A percentile compares a stretch with the other conserved stretches of the same genome.
These are phyloP conservation scores for Abrus pulchellus DNA, from an alignment of 306 rosid genomes.

Conservation along the genomic window DNA sequence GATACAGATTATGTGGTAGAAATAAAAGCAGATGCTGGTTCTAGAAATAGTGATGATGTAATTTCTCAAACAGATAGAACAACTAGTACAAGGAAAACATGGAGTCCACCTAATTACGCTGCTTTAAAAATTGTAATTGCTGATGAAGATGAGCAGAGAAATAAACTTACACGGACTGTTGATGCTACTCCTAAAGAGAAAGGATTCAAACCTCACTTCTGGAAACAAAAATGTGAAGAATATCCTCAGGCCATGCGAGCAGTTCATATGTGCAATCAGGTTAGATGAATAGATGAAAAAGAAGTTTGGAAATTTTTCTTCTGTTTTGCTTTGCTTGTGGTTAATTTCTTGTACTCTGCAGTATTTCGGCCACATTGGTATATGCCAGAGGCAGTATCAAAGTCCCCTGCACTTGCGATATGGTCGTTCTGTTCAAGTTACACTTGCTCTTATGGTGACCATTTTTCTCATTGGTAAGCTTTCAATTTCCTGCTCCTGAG, in stretches of 20 bases:
- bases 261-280: slow-evolving; percentile 74
- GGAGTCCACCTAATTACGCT: slow-evolving; percentile 68
- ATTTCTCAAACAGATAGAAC: slow-evolving; percentile 75
- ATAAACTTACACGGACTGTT: slow-evolving; percentile 40
- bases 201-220: slow-evolving; percentile 69
- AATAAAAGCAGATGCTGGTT: slow-evolving; percentile 58
- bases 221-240: slow-evolving; percentile 75
- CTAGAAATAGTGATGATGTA: slow-evolving; percentile 64
- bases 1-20: slow-evolving; percentile 57
- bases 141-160: slow-evolving; percentile 66
- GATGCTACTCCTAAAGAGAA: slow-evolving; percentile 86
- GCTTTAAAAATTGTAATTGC: slow-evolving; percentile 73
- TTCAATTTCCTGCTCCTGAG: slow-evolving; percentile 43
- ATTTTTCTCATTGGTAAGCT: slow-evolving; percentile 83
- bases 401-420: slow-evolving; percentile 60
- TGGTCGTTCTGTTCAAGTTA: slow-evolving; percentile 75
- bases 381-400: slow-evolving; percentile 64
- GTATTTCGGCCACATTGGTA: slow-evolving; percentile 62
- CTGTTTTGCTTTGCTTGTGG: slow-evolving; percentile 21
- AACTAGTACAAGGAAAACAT: slow-evolving; percentile 72
- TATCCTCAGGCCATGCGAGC: slow-evolving; percentile 66
- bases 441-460: slow-evolving; percentile 81
- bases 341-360: slow-evolving; percentile 47
- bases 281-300: slow-evolving; percentile 48
- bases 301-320: slow-evolving; percentile 12